Base-by-base conservation (phyloP, 2,329 filamentous ascomycete genomes). In the Curvularia sp. region DNA sequence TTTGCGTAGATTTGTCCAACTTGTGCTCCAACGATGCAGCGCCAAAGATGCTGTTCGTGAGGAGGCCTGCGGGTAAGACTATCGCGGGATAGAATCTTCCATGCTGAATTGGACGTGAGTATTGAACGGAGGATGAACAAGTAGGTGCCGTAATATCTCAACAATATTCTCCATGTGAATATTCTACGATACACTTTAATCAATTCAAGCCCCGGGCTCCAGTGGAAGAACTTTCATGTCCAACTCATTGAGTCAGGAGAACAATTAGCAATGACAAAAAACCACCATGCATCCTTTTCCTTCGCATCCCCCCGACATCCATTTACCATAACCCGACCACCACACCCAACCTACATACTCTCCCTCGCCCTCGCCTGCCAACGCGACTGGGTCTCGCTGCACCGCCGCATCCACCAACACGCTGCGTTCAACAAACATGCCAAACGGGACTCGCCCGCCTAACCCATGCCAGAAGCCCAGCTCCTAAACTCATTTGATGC, bases 401-500 rank as follows among this genome's bases (percentile, higher is more conserved):
- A 38, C 19, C 25, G 23, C 25, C 48, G 48, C 36, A 50, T 50
- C 66, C 67, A 34, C 70, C 72, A 43, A 43, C 54, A 50, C n/a
- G 10, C 36, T 2, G 10, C 34, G 18, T 50, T 19, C 18, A 21
- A 12, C 36, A 50, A 50, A 32, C 36, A 50, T 6, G 13, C 9
- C 4, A 39, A 18, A 25, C 38, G 60, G 34, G 27, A 68, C 64
- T 68, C 72, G 50, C 55, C 57, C 2, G 57, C 67, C 0, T 76
- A 75, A 39, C 54, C 68, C 2, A 72, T 77, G n/a, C n/a, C n/a
- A 52, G 78, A 80, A 57, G 63, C 74, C 30, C 67, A 76, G 6
- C 63, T 80, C 23, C 56, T 77, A 47, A 70, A 75, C 43, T 79
- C 77, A 6, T 79, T 80, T 53, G 76, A 78, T 53, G 76, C 74